Percentiles rank a stretch among this genome's conserved stretches.
These are phyloP conservation scores for Hymenoscyphus albidus DNA, from an alignment of 2,329 filamentous ascomycete species.

Conservation along the genomic window DNA sequence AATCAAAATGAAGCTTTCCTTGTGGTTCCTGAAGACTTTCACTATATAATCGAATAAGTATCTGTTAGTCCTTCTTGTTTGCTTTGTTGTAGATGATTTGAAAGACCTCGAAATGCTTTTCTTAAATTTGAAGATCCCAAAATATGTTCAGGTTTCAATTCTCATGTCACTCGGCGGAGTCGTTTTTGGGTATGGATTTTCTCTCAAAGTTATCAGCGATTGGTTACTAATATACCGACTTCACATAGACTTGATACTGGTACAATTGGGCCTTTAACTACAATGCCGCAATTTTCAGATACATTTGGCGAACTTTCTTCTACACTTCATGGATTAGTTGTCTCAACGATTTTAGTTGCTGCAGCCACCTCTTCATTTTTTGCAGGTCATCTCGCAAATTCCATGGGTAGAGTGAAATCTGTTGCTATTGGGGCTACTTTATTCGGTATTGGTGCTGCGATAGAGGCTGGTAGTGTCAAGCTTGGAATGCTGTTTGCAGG, in stretches of 20 bases:
- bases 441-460: conserved; percentile 49
- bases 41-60: not conserved
- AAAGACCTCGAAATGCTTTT: not conserved
- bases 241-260: conserved; percentile 43
- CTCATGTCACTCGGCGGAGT: conserved; percentile 29
- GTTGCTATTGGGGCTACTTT: conserved; percentile 48
- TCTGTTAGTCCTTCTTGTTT: not conserved
- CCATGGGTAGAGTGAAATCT: conserved; percentile 46
- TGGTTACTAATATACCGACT: not conserved
- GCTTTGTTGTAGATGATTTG: not conserved
- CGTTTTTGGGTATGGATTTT: conserved; percentile 28
- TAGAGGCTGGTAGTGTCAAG: conserved; percentile 47
- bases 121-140: conserved; percentile 14
- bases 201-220: not conserved
- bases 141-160: conserved; percentile 30
- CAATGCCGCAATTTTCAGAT: conserved; percentile 43
- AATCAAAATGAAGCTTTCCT: not conserved
- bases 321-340: conserved; percentile 52
- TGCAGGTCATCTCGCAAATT: conserved; percentile 50
- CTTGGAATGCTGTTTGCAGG: conserved; percentile 53
- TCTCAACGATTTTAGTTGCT: conserved; percentile 56
- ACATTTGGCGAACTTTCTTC: conserved; percentile 49
- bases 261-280: conserved; percentile 48
- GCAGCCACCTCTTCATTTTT: conserved; percentile 55
- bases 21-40: not conserved